Percentiles rank a stretch among this genome's conserved stretches.
Evolutionary conservation across 495 filamentous ascomycete species (phyloP).

Genomic region (Diplogelasinospora grovesii): DNA sequence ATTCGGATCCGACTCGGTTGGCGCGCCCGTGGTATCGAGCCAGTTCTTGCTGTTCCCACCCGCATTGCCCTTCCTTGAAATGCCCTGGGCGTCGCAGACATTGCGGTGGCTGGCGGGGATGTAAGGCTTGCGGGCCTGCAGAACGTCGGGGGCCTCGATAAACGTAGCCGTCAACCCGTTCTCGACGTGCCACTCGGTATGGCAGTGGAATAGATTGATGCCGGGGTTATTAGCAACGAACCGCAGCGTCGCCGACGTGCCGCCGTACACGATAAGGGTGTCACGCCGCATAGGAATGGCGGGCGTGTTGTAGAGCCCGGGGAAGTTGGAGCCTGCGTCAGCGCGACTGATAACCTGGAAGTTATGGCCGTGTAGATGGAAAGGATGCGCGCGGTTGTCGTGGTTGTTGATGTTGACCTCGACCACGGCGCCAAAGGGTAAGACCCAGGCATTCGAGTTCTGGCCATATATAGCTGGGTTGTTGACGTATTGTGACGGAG

Average conservation of each 20-base stretch:
- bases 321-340: conserved; percentile 4
- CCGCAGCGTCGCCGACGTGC: conserved; percentile 34
- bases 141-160: conserved; percentile 51
- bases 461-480: conserved; percentile 39
- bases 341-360: conserved; percentile 54
- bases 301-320: background rate
- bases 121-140: conserved; percentile 37
- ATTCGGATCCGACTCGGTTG: background rate
- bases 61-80: conserved; percentile 61
- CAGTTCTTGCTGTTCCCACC: conserved; percentile 60
- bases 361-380: conserved; percentile 54
- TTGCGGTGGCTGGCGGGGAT: conserved; percentile 59
- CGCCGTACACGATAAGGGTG: conserved; percentile 34
- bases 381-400: conserved; percentile 45
- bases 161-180: conserved; percentile 50
- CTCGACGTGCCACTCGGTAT: conserved; percentile 47
- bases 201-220: conserved; percentile 50
- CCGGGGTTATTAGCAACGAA: conserved; percentile 40
- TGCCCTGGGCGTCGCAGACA: conserved; percentile 44
- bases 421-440: conserved; percentile 38
- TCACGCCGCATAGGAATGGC: conserved; percentile 44
- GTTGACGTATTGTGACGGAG: conserved; percentile 31
- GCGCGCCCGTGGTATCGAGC: conserved; percentile 46
- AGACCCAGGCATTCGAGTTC: conserved; percentile 51
- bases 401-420: conserved; percentile 67